phyloP scores from a whole-genome alignment of 2,329 filamentous ascomycete genomes.

The Fonsecaea pedrosoi region DNA sequence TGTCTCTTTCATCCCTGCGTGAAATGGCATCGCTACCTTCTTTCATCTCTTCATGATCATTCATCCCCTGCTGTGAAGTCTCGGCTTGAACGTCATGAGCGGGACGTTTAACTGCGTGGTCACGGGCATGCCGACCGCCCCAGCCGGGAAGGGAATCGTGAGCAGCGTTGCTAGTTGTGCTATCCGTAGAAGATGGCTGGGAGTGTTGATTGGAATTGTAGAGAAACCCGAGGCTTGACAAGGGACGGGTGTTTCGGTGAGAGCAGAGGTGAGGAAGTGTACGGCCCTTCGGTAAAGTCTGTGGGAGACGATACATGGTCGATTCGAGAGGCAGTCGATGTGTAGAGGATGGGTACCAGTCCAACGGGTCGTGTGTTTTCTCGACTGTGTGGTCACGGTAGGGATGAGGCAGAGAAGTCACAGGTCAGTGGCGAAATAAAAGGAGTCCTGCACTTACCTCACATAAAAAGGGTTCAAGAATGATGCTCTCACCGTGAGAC shows the following conservation, averaged over 20 bases:
- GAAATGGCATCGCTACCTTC: conserved; percentile 50
- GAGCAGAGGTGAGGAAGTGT: not conserved
- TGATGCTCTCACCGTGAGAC: not conserved
- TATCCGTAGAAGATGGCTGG: conserved; percentile 6
- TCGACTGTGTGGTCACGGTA: not conserved
- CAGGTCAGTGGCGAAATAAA: not conserved
- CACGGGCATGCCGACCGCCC: conserved; percentile 45
- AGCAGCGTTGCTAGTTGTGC: conserved; percentile 13
- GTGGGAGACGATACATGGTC: conserved; percentile 14
- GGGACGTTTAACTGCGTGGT: conserved; percentile 47
- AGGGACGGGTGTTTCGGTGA: not conserved
- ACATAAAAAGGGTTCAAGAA: not conserved
- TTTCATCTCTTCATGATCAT: conserved; percentile 46
- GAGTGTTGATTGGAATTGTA: conserved; percentile 4
- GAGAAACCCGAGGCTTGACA: not conserved
- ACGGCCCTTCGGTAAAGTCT: not conserved
- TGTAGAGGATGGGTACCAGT: not conserved
- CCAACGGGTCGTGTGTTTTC: not conserved
- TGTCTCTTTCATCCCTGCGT: conserved; percentile 49
- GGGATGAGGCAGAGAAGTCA: not conserved
- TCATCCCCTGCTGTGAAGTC: conserved; percentile 42
- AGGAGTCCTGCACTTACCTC: not conserved
- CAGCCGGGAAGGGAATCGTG: conserved; percentile 40
- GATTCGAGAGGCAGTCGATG: not conserved
- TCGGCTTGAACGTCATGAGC: conserved; percentile 45